Base-by-base conservation (phyloP, 768 basidiomycete species). In the Ramaria sp. region DNA sequence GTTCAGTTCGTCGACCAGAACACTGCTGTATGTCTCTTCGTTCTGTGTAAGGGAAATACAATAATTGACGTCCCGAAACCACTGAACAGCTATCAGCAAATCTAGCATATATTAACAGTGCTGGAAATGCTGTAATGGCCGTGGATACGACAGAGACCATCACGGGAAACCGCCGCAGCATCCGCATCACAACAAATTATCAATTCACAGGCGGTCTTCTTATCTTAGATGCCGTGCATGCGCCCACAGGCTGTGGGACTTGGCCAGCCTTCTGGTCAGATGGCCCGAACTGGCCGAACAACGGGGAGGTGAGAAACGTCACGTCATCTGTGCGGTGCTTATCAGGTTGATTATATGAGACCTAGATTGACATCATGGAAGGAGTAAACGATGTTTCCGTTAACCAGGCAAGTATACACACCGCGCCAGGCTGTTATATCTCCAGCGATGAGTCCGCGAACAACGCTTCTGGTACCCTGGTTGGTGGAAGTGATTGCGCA, bases 181-280 rank as follows among this genome's bases (percentile, higher is more conserved):
- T 95, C 37, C 82, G 93, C 58, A 85, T 97, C 60, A 81, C 79
- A 47, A 81, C 84, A 0, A 64, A 80, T 27, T 65, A 70, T 50
- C 67, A 70, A 2, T 85, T 78, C 62, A 85, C 77, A 32, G 79
- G 79, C 7, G 83, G 77, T 36, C 72, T 96, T 34, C 73, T 92
- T 58, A 72, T 93, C 44, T 75, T 93, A 74, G 90, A 94, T 67
- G 78, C 88, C 24, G 74, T 81, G 24, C 91, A 95, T 65, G 90
- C 93, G 84, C 91, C 91, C 7, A 82, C 82, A 0, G 92, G 91
- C 13, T 94, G 91, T 67, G 91, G 83, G 36, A 83, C 82, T 24
- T 92, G 89, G 90, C 88, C 88, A 68, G 76, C 76, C 3, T 78
- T 74, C 65, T 77, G 76, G 75, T 68, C 70, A 38, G 72, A 78